phyloP scores from a whole-genome alignment of 1,139 yeast genomes.

The Arxiozyma bovina region DNA sequence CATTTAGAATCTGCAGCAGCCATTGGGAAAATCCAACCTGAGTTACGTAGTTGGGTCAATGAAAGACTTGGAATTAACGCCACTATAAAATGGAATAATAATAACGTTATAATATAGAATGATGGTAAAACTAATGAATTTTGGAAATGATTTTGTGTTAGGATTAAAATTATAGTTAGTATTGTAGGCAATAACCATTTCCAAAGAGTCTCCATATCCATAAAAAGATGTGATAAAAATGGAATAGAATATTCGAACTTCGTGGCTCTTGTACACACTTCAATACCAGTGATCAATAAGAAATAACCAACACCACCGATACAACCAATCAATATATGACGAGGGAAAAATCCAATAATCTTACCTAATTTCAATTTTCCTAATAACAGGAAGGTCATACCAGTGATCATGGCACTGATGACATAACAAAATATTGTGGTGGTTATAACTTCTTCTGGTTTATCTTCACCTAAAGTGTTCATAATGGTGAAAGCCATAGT shows the following conservation, averaged over 20 bases:
- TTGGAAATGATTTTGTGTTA: slow-evolving; percentile 56
- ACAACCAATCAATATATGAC: slow-evolving; percentile 93
- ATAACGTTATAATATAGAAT: slow-evolving; percentile 65
- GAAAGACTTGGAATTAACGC: slow-evolving; percentile 57
- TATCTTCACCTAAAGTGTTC: slow-evolving; percentile 44
- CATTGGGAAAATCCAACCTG: slow-evolving; percentile 71
- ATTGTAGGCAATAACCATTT: slow-evolving; percentile 69
- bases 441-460: slow-evolving; percentile 48
- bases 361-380: slow-evolving; percentile 79
- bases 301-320: slow-evolving; percentile 98
- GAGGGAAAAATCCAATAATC: slow-evolving; percentile 87
- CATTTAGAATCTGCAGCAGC: slow-evolving; percentile 66
- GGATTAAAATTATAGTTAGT: slow-evolving; percentile 50
- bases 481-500: slow-evolving; percentile 78
- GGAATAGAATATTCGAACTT: slow-evolving; percentile 55
- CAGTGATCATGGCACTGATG: slow-evolving; percentile 74
- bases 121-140: slow-evolving; percentile 75
- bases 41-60: slow-evolving; percentile 50
- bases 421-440: slow-evolving; percentile 87
- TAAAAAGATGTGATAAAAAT: slow-evolving; percentile 44
- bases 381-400: slow-evolving; percentile 62
- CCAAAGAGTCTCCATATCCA: slow-evolving; percentile 37
- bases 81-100: slow-evolving; percentile 59
- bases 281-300: slow-evolving; percentile 79
- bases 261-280: slow-evolving; percentile 76